Evolutionary conservation across 1,284 basidiomycete genomes (phyloP), one percentile per base, ranked within the genome.

Genomic region (Melanopsichium pennsylvanicum): DNA sequence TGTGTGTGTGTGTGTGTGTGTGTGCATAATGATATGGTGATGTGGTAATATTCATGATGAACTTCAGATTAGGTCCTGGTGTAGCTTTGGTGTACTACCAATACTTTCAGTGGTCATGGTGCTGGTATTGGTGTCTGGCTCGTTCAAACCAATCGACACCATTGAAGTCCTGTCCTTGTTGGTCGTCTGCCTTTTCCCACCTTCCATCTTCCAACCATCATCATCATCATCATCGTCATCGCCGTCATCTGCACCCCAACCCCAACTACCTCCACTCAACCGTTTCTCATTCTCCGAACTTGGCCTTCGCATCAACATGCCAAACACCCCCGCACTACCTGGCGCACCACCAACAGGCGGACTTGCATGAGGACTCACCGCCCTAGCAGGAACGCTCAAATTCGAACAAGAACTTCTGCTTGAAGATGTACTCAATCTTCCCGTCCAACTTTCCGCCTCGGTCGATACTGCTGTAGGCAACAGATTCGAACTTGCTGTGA

Each of bases 301-400:
- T 6, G 21, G 21, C 10, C 23, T 38, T 21, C 41, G 40, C 27
- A 50, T 27, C 38, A 64, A 22, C 49, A 58, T 35, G 2, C 56
- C 63, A 29, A 55, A 67, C 22, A 59, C 45, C 3, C 60, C 61
- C 5, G 46, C 47, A 6, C 38, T 42, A 1, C 58, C 63, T 1
- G 55, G 62, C 0, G 23, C 34, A 0, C 56, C 62, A 0, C 56
- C 56, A 0, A 60, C 18, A 13, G 56, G 50, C 9, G 62, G 56
- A 21, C 45, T 55, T 3, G 32, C 22, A 26, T 50, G 38, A 8
- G 46, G 47, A 18, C 31, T 44, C 12, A 15, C 47, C 16, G 6
- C 47, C 33, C 36, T 35, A 10, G 18, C 7, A 29, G 29, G 31
- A 11, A 55, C 31, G 9, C 41, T 29, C 1, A 33, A n/a, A n/a